Base-by-base conservation (phyloP, 2,329 filamentous ascomycete genomes). In the Fusarium burgessii region DNA sequence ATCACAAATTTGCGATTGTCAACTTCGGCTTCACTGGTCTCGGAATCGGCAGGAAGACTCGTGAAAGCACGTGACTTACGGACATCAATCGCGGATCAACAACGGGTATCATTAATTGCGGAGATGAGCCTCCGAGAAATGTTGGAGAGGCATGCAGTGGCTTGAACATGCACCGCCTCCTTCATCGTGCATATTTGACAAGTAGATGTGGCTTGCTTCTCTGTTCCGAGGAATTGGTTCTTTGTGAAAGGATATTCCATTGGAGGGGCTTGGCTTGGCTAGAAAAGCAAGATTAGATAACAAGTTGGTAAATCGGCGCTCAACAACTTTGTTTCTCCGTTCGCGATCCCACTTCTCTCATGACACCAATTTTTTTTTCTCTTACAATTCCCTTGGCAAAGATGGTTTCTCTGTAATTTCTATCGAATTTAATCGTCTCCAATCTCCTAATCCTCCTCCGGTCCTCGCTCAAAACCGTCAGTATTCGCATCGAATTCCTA, bases 1-100 rank as follows among this genome's bases (percentile, higher is more conserved):
- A 78, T 78, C 74, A 78, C 58, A 15, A 35, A 55, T 47, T 63
- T 41, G 58, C 35, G 66, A 78, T 79, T 79, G 69, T 76, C 68
- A 79, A 77, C 73, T 78, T 76, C 74, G 76, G 76, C 77, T 72
- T 50, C 20, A 43, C 41, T 47, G 49, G 38, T 54, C 42, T 74
- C 75, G 77, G 77, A 68, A 73, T 64, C 47, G 64, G 68, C 57
- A 68, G 66, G 55, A 62, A 68, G 64, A 64, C 74, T 74, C 58
- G 74, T 76, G 74, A 76, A 65, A 52, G 43, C 74, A 73, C 62
- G 59, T 71, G 74, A 59, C 45, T 40, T 1, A 0, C 41, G 68
- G 67, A 63, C 29, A 58, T 60, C 46, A 51, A 56, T 50, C 18
- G 40, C 52, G 70, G 73, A 43, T 64, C 52, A 72, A 68, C 54